phyloP scores from a whole-genome alignment of 495 filamentous ascomycete species.

The Xylaria cubensis region DNA sequence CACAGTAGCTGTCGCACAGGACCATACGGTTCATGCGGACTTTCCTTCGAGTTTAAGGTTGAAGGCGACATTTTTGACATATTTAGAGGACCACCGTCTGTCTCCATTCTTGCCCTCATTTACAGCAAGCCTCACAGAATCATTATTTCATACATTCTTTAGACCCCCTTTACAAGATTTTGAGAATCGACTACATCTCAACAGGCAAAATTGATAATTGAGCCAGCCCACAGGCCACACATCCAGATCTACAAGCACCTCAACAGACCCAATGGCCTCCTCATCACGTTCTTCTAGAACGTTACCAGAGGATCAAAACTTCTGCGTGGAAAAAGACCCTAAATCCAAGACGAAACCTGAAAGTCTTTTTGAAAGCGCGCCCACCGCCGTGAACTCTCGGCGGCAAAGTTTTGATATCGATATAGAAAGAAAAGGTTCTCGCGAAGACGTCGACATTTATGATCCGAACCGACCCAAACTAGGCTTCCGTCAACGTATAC shows the following conservation, averaged over 20 bases:
- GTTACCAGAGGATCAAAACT: neutral
- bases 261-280: neutral
- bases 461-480: slow-evolving; percentile 27
- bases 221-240: neutral
- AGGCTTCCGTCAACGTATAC: slow-evolving; percentile 21
- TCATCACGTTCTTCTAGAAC: neutral
- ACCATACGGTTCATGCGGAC: slow-evolving; percentile 7
- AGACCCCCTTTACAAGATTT: neutral
- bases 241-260: neutral
- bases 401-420: slow-evolving; percentile 17
- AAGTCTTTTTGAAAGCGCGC: neutral
- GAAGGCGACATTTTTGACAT: neutral
- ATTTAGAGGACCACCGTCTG: neutral
- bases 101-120: neutral
- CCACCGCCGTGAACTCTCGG: slow-evolving; percentile 21
- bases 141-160: slow-evolving; percentile 2
- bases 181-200: neutral
- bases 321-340: neutral
- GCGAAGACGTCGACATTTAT: slow-evolving; percentile 7
- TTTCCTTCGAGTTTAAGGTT: neutral
- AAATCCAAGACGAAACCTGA: neutral
- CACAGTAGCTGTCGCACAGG: slow-evolving; percentile 1
- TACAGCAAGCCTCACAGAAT: neutral
- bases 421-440: slow-evolving; percentile 4
- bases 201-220: neutral